Base-by-base conservation (phyloP, 1,284 basidiomycete species). In the Cryptococcus amylolentus region DNA sequence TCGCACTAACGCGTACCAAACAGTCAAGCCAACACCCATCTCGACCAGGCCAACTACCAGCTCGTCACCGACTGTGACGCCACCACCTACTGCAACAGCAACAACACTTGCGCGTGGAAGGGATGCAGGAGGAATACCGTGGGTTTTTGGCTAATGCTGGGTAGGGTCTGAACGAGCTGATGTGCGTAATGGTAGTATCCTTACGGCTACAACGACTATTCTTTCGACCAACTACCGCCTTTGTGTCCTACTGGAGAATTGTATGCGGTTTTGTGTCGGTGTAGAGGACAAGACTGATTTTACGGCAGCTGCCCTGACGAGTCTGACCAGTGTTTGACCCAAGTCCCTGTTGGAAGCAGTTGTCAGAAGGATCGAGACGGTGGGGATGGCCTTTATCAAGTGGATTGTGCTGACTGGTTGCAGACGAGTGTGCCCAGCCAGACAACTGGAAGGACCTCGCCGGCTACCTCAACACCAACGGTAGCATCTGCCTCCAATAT, bases 351-450 rank as follows among this genome's bases (percentile, higher is more conserved):
- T 0, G 86, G 82, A 28, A 85, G 83, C 59, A 68, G 81, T 13
- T 94, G 91, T 77, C 89, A 93, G 75, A 83, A 93, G 56, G 88
- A 92, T 73, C 84, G 91, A 52, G 91, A 94, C 75, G 89, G 90
- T 89, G 61, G 61, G 81, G 67, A 14, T 14, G 9, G 41, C n/a
- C 27, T 20, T 39, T 49, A n/a, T 16, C 23, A 23, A 14, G 38
- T 4, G 39, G 23, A n/a, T 45, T 27, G 18, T 2, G 31, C 51
- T 38, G 20, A 45, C n/a, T 16, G 14, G 41, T 48, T 26, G 13
- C 6, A 91, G 90, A 94, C 68, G 81, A 91, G 77, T 92, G 89
- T 66, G 78, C 82, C 64, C 80, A 79, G 0, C 86, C 88, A 4
- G 80, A 83, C 2, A 86, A 91, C 68, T 83, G 77, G 63, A 77